Conservation (phyloP, 2,329 filamentous ascomycete species). For the Fusarium drepaniforme region DNA sequence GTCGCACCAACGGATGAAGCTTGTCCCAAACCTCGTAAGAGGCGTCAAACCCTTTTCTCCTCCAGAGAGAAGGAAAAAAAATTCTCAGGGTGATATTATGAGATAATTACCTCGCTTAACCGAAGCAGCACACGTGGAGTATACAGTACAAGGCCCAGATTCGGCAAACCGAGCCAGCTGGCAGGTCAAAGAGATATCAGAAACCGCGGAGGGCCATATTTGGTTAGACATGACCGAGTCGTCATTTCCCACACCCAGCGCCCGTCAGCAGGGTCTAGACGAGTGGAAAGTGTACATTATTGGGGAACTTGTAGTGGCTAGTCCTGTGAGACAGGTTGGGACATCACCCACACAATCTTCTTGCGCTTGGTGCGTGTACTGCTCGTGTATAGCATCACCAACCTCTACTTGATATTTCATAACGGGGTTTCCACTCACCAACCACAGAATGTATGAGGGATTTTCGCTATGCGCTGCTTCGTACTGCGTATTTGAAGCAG, state of each 20-base stretch:
- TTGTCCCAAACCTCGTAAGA: slow-evolving; percentile 30
- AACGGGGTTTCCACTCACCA: not conserved
- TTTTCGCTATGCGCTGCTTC: slow-evolving; percentile 22
- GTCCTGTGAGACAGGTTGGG: slow-evolving; percentile 17
- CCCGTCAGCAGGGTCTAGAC: slow-evolving; percentile 15
- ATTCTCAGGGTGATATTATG: slow-evolving; percentile 24
- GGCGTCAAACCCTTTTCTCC: slow-evolving; percentile 5
- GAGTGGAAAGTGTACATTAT: slow-evolving; percentile 6
- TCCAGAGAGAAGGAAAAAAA: slow-evolving; percentile 4
- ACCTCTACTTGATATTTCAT: slow-evolving; percentile 27
- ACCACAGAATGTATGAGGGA: slow-evolving; percentile 19
- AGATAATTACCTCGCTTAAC: slow-evolving; percentile 20
- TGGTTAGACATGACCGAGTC: slow-evolving; percentile 13
- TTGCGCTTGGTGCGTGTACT: slow-evolving; percentile 28
- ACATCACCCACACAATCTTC: slow-evolving; percentile 34
- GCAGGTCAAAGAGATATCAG: slow-evolving; percentile 23
- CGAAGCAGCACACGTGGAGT: slow-evolving; percentile 7
- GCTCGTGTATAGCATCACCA: slow-evolving; percentile 35
- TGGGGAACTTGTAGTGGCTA: slow-evolving; percentile 23
- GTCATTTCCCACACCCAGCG: slow-evolving; percentile 30
- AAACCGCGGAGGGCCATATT: slow-evolving; percentile 7
- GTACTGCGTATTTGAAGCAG: slow-evolving; percentile 6
- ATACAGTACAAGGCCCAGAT: slow-evolving; percentile 10
- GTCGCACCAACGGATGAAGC: slow-evolving; percentile 17
- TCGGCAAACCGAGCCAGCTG: not conserved